Conservation (phyloP, 2,329 filamentous ascomycete species). For the Cladophialophora chaetospira region DNA sequence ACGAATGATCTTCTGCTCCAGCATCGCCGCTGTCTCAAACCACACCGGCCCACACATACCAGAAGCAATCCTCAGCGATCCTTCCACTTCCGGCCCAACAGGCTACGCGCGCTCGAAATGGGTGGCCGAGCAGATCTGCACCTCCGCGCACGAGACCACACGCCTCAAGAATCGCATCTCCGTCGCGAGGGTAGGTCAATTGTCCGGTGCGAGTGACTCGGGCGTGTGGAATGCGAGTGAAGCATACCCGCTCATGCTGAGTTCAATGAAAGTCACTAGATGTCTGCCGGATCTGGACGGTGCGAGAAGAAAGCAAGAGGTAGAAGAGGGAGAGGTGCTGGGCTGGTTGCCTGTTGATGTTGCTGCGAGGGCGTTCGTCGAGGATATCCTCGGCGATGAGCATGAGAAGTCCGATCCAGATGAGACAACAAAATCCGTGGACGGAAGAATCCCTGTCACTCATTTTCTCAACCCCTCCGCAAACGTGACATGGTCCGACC, state of each 20-base stretch:
- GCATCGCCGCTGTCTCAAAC: slow-evolving; percentile 47
- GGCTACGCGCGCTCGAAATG: slow-evolving; percentile 62
- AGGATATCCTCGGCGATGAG: slow-evolving; percentile 20
- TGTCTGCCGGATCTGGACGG: slow-evolving; percentile 46
- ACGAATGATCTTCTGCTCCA: slow-evolving; percentile 56
- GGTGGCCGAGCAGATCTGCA: slow-evolving; percentile 58
- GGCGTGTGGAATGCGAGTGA: slow-evolving; percentile 57
- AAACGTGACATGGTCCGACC: slow-evolving; percentile 10
- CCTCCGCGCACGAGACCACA: slow-evolving; percentile 37
- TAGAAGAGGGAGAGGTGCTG: slow-evolving; percentile 39
- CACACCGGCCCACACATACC: slow-evolving; percentile 9
- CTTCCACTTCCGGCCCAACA: slow-evolving; percentile 43
- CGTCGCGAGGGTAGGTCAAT: slow-evolving; percentile 55
- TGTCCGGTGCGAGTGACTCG: slow-evolving; percentile 51
- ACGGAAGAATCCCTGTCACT: slow-evolving; percentile 40
- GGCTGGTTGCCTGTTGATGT: slow-evolving; percentile 50
- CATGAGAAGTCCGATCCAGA: not conserved
- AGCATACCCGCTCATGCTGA: slow-evolving; percentile 56
- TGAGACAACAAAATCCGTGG: not conserved
- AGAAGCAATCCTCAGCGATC: slow-evolving; percentile 24
- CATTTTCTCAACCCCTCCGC: slow-evolving; percentile 53
- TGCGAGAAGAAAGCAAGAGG: not conserved
- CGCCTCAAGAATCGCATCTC: slow-evolving; percentile 39
- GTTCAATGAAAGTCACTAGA: slow-evolving; percentile 46
- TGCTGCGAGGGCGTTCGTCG: slow-evolving; percentile 41